phyloP scores from a whole-genome alignment of 257 asterid genomes.

The Jacaranda mimosifolia region DNA sequence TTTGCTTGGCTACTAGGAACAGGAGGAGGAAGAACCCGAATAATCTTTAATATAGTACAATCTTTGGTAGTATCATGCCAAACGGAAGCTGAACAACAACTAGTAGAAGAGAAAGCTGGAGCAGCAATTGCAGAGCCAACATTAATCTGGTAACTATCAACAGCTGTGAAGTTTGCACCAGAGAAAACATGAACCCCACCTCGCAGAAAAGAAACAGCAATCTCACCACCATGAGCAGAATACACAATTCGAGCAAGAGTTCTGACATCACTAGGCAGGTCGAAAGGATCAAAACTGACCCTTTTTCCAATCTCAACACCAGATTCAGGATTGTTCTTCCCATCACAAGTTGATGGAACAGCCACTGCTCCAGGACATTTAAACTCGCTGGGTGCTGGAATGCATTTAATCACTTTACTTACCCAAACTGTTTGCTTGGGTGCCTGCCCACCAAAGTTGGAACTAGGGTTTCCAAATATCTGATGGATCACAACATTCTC shows the following conservation, averaged over 20 bases:
- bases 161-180: slow-evolving; percentile 75
- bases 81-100: slow-evolving; percentile 99
- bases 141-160: slow-evolving; percentile 84
- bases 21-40: slow-evolving; percentile 96
- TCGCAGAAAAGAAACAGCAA: slow-evolving; percentile 92
- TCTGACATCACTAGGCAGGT: slow-evolving; percentile 96
- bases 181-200: slow-evolving; percentile 91
- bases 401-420: slow-evolving; percentile 92
- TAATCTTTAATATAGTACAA: slow-evolving; percentile 82
- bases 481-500: slow-evolving; percentile 98
- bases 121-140: slow-evolving; percentile 96
- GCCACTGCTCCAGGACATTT: slow-evolving; percentile 60
- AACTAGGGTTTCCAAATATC: slow-evolving; percentile 90
- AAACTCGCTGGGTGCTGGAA: slow-evolving; percentile 78
- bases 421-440: slow-evolving; percentile 99
- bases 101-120: slow-evolving; percentile 97
- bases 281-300: slow-evolving; percentile 93
- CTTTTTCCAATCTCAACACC: slow-evolving; percentile 65
- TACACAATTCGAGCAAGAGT: slow-evolving; percentile 96
- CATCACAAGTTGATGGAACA: slow-evolving; percentile 54
- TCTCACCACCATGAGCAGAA: slow-evolving; percentile 99
- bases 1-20: slow-evolving; percentile 75
- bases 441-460: slow-evolving; percentile 83
- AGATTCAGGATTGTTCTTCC: slow-evolving; percentile 62
- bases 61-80: slow-evolving; percentile 91